Conservation (phyloP, 1,284 basidiomycete genomes). For the Pseudozyma sp. region DNA sequence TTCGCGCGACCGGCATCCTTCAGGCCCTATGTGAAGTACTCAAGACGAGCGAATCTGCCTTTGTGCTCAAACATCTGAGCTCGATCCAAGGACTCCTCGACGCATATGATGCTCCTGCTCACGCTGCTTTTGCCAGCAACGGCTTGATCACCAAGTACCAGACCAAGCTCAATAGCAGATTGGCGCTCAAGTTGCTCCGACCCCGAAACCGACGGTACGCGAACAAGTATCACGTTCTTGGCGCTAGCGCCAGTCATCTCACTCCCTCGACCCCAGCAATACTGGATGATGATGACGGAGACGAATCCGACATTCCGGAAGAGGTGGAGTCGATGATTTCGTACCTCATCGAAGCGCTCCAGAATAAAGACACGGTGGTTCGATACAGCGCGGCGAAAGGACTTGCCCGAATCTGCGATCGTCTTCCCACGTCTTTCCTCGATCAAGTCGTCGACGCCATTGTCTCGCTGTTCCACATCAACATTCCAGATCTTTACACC, state of each 20-base stretch:
- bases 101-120: conserved; percentile 68
- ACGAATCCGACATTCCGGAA: conserved; percentile 80
- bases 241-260: neutral
- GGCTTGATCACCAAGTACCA: conserved; percentile 57
- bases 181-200: conserved; percentile 60
- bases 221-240: conserved; percentile 32
- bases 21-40: conserved; percentile 80
- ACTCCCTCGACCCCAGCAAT: neutral
- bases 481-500: conserved; percentile 75
- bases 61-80: conserved; percentile 36
- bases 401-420: conserved; percentile 83
- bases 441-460: conserved; percentile 85
- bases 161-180: conserved; percentile 60
- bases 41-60: conserved; percentile 72
- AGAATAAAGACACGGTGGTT: conserved; percentile 95
- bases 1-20: conserved; percentile 75
- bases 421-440: conserved; percentile 80
- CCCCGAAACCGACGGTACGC: conserved; percentile 28
- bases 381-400: conserved; percentile 96
- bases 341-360: conserved; percentile 79
- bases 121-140: conserved; percentile 41
- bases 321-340: conserved; percentile 82
- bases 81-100: conserved; percentile 39
- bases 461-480: conserved; percentile 75
- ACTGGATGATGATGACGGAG: conserved; percentile 40